Evolutionary conservation across 768 basidiomycete species (phyloP).

Genomic region (Lepiota brunneoincarnata): DNA sequence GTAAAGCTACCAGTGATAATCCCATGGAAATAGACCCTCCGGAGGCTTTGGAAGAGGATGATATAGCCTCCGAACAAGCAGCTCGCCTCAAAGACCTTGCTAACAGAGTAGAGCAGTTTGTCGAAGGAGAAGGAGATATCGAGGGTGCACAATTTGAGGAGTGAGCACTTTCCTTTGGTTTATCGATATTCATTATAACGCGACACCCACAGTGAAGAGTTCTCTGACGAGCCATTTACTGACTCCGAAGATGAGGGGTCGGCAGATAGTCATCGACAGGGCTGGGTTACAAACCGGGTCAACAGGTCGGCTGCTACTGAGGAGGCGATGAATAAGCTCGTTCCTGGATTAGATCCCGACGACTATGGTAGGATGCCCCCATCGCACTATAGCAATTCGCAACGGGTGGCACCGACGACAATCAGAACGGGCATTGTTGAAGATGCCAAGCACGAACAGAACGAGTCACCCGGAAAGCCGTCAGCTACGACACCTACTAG

Average conservation of each 20-base stretch:
- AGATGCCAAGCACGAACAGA: slow-evolving; percentile 15
- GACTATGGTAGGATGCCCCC: slow-evolving; percentile 91
- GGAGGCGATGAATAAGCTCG: slow-evolving; percentile 71
- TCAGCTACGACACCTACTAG: slow-evolving; percentile 28
- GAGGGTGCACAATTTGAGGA: slow-evolving; percentile 90
- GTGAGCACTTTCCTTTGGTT: slow-evolving; percentile 44
- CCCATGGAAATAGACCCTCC: slow-evolving; percentile 50
- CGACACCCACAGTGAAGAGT: slow-evolving; percentile 47
- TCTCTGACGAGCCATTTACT: slow-evolving; percentile 63
- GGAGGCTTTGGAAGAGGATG: slow-evolving; percentile 39
- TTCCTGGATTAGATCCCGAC: slow-evolving; percentile 71
- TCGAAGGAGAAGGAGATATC: slow-evolving; percentile 85
- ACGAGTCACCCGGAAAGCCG: background rate
- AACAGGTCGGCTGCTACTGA: background rate
- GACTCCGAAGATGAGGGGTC: slow-evolving; percentile 26
- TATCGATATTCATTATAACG: slow-evolving; percentile 4
- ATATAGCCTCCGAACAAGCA: slow-evolving; percentile 62
- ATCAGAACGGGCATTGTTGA: slow-evolving; percentile 40
- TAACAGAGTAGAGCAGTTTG: slow-evolving; percentile 83
- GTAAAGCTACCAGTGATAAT: slow-evolving; percentile 20
- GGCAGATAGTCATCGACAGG: slow-evolving; percentile 34
- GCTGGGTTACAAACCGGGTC: background rate
- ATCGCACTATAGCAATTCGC: slow-evolving; percentile 67
- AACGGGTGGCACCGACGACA: slow-evolving; percentile 52
- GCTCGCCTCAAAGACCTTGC: slow-evolving; percentile 73